phyloP scores from a whole-genome alignment of 2,329 filamentous ascomycete genomes.

The Fusarium oligoseptatum region DNA sequence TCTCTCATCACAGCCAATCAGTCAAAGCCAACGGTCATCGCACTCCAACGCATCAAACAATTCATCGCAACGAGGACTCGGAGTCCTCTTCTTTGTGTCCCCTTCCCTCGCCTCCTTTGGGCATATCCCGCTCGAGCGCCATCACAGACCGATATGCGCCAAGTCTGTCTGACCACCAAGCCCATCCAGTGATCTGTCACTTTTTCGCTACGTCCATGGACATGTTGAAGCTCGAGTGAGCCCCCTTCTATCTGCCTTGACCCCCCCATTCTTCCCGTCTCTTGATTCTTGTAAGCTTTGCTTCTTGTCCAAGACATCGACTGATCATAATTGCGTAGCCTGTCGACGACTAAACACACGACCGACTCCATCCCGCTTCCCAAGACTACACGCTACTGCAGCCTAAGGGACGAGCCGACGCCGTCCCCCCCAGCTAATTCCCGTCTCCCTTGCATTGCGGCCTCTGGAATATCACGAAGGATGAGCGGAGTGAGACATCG shows the following conservation, averaged over 20 bases:
- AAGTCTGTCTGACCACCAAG: background rate
- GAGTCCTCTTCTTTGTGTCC: background rate
- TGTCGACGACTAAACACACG: background rate
- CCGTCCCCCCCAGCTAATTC: background rate
- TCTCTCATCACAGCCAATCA: background rate
- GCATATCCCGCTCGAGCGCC: background rate
- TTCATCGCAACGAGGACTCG: background rate
- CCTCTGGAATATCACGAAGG: background rate
- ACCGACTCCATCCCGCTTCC: background rate
- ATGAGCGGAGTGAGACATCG: background rate
- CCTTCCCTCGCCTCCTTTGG: background rate
- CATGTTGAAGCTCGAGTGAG: background rate
- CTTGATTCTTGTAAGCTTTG: background rate
- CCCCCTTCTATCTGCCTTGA: background rate
- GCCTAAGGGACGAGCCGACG: background rate
- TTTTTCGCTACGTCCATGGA: background rate
- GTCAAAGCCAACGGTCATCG: background rate
- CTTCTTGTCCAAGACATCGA: background rate
- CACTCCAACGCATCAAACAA: background rate
- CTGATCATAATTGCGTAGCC: background rate
- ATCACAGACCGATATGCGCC: background rate
- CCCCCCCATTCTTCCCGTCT: background rate
- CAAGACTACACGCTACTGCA: background rate
- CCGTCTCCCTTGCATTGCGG: background rate
- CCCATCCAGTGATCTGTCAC: background rate